phyloP scores from a whole-genome alignment of 2,329 filamentous ascomycete genomes.

The Orbilia quercus region DNA sequence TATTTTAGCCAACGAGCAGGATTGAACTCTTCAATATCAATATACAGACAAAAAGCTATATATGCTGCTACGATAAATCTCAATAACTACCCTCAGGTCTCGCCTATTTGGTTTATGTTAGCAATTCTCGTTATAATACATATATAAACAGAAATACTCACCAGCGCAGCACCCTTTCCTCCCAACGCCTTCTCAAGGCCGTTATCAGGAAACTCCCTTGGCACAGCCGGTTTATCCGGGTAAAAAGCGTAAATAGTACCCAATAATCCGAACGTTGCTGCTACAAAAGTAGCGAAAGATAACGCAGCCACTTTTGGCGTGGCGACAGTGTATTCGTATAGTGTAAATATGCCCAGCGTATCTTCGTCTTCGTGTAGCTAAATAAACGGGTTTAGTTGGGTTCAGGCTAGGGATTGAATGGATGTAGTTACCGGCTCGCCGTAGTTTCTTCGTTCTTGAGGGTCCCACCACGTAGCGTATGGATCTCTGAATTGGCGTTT shows the following conservation, averaged over 20 bases:
- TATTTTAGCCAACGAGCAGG: neutral
- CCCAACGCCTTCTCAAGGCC: slow-evolving; percentile 81
- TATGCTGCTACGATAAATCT: neutral
- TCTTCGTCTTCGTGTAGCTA: slow-evolving; percentile 94
- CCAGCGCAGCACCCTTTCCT: slow-evolving; percentile 64
- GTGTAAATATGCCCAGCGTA: slow-evolving; percentile 86
- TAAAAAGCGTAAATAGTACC: slow-evolving; percentile 77
- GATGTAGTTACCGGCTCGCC: slow-evolving; percentile 87
- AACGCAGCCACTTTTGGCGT: slow-evolving; percentile 76
- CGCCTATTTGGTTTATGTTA: slow-evolving; percentile 14
- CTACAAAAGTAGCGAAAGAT: slow-evolving; percentile 76
- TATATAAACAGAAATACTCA: slow-evolving; percentile 11
- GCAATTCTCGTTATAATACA: neutral
- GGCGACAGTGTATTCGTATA: slow-evolving; percentile 83
- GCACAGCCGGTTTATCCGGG: slow-evolving; percentile 76
- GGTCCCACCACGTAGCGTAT: slow-evolving; percentile 94
- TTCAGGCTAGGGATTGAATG: no score
- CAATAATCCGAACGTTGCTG: slow-evolving; percentile 72
- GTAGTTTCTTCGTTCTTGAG: slow-evolving; percentile 96
- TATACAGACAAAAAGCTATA: neutral
- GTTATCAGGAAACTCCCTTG: slow-evolving; percentile 75
- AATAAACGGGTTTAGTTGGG: no score
- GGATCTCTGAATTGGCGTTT: slow-evolving; percentile 95
- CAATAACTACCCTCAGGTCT: slow-evolving; percentile 49
- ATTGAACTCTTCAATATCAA: slow-evolving; percentile 1